These are phyloP conservation scores for Ordospora colligata DNA, from an alignment of 371 early-diverging fungal species.

Conservation along the genomic window DNA sequence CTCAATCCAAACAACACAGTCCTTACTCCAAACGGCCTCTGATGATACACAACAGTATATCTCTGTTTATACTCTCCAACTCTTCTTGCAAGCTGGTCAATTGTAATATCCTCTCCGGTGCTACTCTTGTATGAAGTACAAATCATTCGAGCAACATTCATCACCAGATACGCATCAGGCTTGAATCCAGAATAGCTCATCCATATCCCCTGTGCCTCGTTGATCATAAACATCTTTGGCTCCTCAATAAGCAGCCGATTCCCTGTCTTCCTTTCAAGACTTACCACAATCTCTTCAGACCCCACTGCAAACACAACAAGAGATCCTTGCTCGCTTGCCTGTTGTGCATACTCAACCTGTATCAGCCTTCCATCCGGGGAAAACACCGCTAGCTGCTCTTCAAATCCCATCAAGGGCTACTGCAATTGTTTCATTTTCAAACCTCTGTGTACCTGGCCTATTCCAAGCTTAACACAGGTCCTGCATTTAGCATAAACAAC, in stretches of 20 bases:
- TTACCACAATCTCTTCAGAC: slow-evolving; percentile 42
- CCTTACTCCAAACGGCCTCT: slow-evolving; percentile 95
- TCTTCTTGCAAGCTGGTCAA: slow-evolving; percentile 73
- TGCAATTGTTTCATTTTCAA: not conserved
- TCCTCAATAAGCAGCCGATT: slow-evolving; percentile 86
- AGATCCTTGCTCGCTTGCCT: slow-evolving; percentile 91
- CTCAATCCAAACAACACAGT: slow-evolving; percentile 83
- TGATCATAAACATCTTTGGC: slow-evolving; percentile 84
- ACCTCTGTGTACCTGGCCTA: not conserved
- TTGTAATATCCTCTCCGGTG: slow-evolving; percentile 73
- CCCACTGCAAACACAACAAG: slow-evolving; percentile 51
- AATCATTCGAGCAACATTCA: slow-evolving; percentile 38
- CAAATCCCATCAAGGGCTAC: slow-evolving; percentile 51
- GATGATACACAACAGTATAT: slow-evolving; percentile 95
- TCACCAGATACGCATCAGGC: slow-evolving; percentile 58
- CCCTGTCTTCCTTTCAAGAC: slow-evolving; percentile 81
- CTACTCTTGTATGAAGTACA: slow-evolving; percentile 46
- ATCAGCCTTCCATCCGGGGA: slow-evolving; percentile 98
- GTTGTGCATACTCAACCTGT: slow-evolving; percentile 98
- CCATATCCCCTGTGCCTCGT: slow-evolving; percentile 90
- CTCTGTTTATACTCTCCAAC: slow-evolving; percentile 64
- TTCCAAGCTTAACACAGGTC: not conserved
- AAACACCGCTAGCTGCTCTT: slow-evolving; percentile 82
- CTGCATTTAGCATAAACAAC: not conserved
- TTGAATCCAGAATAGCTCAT: slow-evolving; percentile 67